Conservation (phyloP, 257 asterid species). For the Penstemon eatonii region DNA sequence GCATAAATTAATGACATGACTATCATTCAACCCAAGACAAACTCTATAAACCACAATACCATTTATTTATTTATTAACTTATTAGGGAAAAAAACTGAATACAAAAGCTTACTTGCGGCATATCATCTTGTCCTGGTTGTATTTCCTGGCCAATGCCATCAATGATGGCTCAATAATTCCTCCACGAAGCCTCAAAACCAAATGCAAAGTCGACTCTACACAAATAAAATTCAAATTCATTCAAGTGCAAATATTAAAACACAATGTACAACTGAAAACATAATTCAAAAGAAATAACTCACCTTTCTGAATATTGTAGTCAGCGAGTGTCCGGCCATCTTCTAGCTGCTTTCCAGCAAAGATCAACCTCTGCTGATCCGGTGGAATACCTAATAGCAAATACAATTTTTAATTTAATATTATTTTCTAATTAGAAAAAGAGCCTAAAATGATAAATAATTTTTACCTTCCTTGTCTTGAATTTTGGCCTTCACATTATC, state of each 20-base stretch:
- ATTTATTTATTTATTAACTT: not conserved
- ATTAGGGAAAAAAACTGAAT: not conserved
- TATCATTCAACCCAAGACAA: too few relatives aligned
- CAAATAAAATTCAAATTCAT: not conserved
- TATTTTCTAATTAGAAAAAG: not conserved
- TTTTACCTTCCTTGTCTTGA: slow-evolving; percentile 42
- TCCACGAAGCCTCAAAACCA: slow-evolving; percentile 77
- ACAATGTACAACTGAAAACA: not conserved
- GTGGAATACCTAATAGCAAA: slow-evolving; percentile 49
- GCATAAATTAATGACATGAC: too few relatives aligned
- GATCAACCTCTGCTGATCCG: slow-evolving; percentile 78
- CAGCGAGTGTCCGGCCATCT: slow-evolving; percentile 49
- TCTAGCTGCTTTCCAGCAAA: slow-evolving; percentile 49
- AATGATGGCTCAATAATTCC: slow-evolving; percentile 69
- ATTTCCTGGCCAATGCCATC: slow-evolving; percentile 71
- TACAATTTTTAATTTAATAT: not conserved
- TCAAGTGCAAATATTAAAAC: not conserved
- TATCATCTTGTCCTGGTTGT: slow-evolving; percentile 63
- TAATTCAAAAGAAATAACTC: not conserved
- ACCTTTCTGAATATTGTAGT: slow-evolving; percentile 49
- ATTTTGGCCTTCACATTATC: slow-evolving; percentile 16
- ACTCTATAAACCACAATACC: too few relatives aligned
- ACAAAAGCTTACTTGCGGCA: slow-evolving; percentile 60
- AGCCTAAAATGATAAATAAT: not conserved
- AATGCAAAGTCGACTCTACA: slow-evolving; percentile 61